phyloP scores from a whole-genome alignment of 441 rosid species.

The Lepidium campestre region DNA sequence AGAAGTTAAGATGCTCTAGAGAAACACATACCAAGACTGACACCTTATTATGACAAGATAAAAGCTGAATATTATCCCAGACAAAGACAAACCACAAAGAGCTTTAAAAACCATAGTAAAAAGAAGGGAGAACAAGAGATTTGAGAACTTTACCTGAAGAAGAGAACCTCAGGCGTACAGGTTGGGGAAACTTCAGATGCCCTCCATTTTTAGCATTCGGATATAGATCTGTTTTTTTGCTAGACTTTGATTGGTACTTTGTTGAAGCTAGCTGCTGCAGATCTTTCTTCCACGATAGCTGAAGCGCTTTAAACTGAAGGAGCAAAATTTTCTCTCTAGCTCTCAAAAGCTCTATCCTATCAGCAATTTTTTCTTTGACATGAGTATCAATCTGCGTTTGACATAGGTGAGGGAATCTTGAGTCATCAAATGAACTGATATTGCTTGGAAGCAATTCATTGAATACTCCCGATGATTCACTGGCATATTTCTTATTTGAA shows the following conservation, averaged over 20 bases:
- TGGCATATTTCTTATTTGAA: constrained; percentile 65
- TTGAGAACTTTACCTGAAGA: constrained; percentile 53
- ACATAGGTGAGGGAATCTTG: constrained; percentile 24
- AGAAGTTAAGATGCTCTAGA: background rate
- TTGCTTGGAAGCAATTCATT: constrained; percentile 47
- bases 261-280: constrained; percentile 41
- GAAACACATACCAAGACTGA: constrained; percentile 3
- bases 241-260: constrained; percentile 62
- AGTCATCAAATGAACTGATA: constrained; percentile 28
- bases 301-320: constrained; percentile 78
- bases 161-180: constrained; percentile 57
- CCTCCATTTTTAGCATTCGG: constrained; percentile 44
- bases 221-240: constrained; percentile 56
- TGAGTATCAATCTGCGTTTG: constrained; percentile 31
- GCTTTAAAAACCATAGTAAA: background rate
- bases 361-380: constrained; percentile 44
- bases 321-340: constrained; percentile 76
- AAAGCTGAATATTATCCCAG: background rate
- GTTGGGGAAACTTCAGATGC: constrained; percentile 55
- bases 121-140: background rate
- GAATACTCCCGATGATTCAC: constrained; percentile 52
- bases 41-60: background rate
- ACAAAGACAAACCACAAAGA: background rate
- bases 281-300: constrained; percentile 86
- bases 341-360: constrained; percentile 40